Percentiles rank a stretch among this genome's conserved stretches.
Evolutionary conservation across 2,329 filamentous ascomycete genomes (phyloP).

Genomic region (Fusarium sp.): DNA sequence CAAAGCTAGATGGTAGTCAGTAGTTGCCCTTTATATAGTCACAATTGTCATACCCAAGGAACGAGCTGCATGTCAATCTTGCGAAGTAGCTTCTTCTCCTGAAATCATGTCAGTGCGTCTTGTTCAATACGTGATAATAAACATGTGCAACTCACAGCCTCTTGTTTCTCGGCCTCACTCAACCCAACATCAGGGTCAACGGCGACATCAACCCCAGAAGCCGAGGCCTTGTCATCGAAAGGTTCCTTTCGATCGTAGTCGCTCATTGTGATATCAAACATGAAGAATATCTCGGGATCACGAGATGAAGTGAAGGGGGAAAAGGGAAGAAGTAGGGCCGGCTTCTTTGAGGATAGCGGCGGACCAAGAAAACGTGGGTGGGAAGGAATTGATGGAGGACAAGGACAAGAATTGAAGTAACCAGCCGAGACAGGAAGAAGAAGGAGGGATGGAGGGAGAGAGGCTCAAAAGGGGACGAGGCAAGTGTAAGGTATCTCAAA

Average conservation of each 20-base stretch:
- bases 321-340: conserved; percentile 23
- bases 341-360: conserved; percentile 25
- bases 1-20: conserved; percentile 63
- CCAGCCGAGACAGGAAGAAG: conserved; percentile 39
- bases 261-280: conserved; percentile 48
- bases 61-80: conserved; percentile 73
- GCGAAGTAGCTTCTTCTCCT: conserved; percentile 73
- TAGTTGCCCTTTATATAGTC: neutral
- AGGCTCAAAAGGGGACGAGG: neutral
- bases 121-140: neutral
- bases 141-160: conserved; percentile 64
- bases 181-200: conserved; percentile 70
- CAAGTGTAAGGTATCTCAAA: conserved; percentile 8
- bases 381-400: conserved; percentile 38
- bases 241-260: conserved; percentile 52
- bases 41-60: conserved; percentile 62
- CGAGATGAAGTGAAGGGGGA: neutral
- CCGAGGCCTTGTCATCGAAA: conserved; percentile 50
- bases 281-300: conserved; percentile 12
- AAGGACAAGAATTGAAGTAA: conserved; percentile 33
- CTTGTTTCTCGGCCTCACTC: conserved; percentile 71
- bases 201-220: conserved; percentile 48
- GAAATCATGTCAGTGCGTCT: conserved; percentile 20
- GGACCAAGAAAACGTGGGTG: conserved; percentile 39
- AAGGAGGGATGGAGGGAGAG: conserved; percentile 11